Evolutionary conservation across 257 asterid species (phyloP), one percentile per base, ranked within the genome.

Genomic region (Parsonsia alboflavescens): DNA sequence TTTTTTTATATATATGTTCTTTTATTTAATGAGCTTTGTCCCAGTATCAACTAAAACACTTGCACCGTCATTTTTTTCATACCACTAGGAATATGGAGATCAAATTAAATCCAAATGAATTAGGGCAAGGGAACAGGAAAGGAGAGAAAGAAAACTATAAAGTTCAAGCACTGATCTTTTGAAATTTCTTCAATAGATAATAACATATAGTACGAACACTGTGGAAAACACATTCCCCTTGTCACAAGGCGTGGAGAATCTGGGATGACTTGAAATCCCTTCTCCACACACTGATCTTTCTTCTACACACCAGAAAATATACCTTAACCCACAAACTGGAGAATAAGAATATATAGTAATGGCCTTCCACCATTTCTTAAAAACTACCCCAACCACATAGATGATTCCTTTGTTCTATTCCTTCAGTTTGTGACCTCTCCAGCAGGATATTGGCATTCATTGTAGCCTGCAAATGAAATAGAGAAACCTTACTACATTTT

Each of bases 371-470:
- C 53, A 53, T 46, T 76, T 67, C 75, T 56, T 28, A 41, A 69
- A 62, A 72, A 72, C 44, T 39, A 61, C 42, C 61, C 46, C 65
- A 65, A 42, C 78, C 41, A 65, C 4, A 11, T 30, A 53, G 75
- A 66, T 77, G 75, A 66, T 77, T 58, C 73, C 67, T 74, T 69
- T 71, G 33, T 2, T 50, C 7, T 15, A 50, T 50, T 50, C 56
- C 56, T 50, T 50, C 56, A 50, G 10, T 65, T 6, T 80, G 75
- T 81, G 66, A 57, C 52, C 58, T 80, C 82, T 71, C 85, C 85
- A 61, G 85, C 77, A 49, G 87, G 89, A 48, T 78, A 83, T n/a
- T 50, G 81, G 81, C 90, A 89, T 42, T 79, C 82, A 57, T 71
- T 73, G 74, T 87, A 85, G 83, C 92, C 90, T 83, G 70, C 78